Evolutionary conservation across 768 basidiomycete species (phyloP).

Genomic region (Phylloporus rhodoxanthus): DNA sequence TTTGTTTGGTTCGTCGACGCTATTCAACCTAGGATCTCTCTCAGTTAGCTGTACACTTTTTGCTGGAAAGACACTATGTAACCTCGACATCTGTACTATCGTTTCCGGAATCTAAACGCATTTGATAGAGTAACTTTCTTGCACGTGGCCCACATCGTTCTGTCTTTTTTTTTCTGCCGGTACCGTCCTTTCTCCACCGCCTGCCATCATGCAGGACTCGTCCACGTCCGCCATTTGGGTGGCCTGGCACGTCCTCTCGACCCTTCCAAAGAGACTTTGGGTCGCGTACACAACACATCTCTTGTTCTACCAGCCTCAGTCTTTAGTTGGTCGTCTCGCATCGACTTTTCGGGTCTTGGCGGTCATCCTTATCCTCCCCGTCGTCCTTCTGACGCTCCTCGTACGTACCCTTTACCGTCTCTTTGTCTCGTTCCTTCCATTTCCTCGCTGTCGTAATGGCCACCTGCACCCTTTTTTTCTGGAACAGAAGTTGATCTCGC

Average conservation of each 20-base stretch:
- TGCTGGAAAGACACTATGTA: slow-evolving; percentile 27
- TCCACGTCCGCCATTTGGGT: slow-evolving; percentile 19
- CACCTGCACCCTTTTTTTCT: neutral
- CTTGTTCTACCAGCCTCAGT: slow-evolving; percentile 56
- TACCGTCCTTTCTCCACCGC: slow-evolving; percentile 14
- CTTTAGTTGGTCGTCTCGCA: slow-evolving; percentile 63
- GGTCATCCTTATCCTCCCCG: slow-evolving; percentile 39
- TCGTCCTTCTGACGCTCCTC: slow-evolving; percentile 59
- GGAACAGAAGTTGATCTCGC: neutral
- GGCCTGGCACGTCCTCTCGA: slow-evolving; percentile 2
- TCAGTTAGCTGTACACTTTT: slow-evolving; percentile 29
- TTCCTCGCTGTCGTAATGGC: slow-evolving; percentile 8
- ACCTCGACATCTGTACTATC: slow-evolving; percentile 26
- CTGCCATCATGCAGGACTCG: neutral
- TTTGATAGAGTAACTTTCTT: neutral
- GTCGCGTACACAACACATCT: slow-evolving; percentile 55
- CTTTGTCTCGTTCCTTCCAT: slow-evolving; percentile 1
- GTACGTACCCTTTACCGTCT: slow-evolving; percentile 36
- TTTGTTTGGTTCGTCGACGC: slow-evolving; percentile 13
- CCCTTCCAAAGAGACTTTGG: slow-evolving; percentile 46
- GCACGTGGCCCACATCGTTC: neutral
- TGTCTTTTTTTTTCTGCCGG: neutral
- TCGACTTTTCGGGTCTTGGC: slow-evolving; percentile 62
- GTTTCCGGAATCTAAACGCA: slow-evolving; percentile 16
- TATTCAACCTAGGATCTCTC: slow-evolving; percentile 28